phyloP scores from a whole-genome alignment of 495 filamentous ascomycete species.

The Symbiotaphrina buchneri region DNA sequence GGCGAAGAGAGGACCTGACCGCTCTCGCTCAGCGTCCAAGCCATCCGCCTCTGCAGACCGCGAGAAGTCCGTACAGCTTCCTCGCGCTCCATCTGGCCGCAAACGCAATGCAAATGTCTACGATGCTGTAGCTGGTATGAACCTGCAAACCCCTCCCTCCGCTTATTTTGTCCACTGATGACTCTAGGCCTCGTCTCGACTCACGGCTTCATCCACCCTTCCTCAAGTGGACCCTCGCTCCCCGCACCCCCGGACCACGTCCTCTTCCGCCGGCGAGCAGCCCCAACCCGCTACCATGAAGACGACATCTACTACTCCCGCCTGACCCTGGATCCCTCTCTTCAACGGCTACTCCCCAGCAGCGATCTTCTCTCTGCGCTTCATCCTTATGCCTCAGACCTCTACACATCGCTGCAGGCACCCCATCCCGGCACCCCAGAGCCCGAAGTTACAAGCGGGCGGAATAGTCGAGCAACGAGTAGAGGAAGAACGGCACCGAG shows the following conservation, averaged over 20 bases:
- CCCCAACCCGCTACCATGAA: conserved; percentile 40
- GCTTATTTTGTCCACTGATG: not conserved
- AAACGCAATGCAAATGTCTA: conserved; percentile 31
- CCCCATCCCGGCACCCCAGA: no score
- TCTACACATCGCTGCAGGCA: no score
- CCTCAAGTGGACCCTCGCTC: conserved; percentile 23
- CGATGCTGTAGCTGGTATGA: conserved; percentile 57
- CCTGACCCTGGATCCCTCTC: conserved; percentile 23
- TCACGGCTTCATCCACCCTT: conserved; percentile 21
- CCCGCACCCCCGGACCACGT: conserved; percentile 50
- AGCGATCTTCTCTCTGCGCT: conserved; percentile 51
- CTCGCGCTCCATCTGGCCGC: no score
- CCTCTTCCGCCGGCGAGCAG: conserved; percentile 38
- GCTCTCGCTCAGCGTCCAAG: no score
- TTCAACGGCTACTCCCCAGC: conserved; percentile 31
- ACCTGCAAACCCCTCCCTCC: not conserved
- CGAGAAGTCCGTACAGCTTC: no score
- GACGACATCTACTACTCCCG: conserved; percentile 48
- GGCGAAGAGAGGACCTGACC: no score
- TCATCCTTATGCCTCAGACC: conserved; percentile 52
- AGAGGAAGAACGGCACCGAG: no score
- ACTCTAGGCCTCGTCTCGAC: conserved; percentile 25
- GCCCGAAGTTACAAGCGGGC: no score
- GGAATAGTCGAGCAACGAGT: no score
- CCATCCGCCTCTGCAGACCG: no score